Base-by-base conservation (phyloP, 202 grass and related monocot genomes). In the Setaria italica region DNA sequence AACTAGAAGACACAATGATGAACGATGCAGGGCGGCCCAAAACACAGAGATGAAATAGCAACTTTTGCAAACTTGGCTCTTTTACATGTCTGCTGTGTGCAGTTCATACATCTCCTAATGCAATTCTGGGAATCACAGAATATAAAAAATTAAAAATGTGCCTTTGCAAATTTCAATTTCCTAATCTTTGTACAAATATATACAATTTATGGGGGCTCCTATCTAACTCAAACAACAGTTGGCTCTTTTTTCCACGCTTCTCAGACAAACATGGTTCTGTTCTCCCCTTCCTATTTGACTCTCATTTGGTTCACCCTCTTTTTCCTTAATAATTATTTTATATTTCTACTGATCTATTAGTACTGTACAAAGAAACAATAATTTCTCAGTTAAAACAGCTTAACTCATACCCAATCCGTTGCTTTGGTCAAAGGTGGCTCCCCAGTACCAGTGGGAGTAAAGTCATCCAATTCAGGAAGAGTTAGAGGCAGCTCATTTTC, bases 381-480 rank as follows among this genome's bases (percentile, higher is more conserved):
- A 72, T 78, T 43, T 68, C 11, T 37, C 62, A n/a, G 49, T 17
- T 77, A 6, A 78, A 81, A 79, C 53, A 67, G 43, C 29, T 89
- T 4, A 58, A 54, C 14, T 80, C 88, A 70, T 95, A 98, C 96
- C 96, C 96, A 98, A 60, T 94, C 85, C 60, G 76, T 88, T 84
- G 96, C 96, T 91, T 92, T 98, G 20, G 93, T 89, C 84, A 98
- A 90, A 76, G 96, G 96, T 59, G 96, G 96, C 39, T 98, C 91
- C 45, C 96, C 93, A 72, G 96, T 95, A 88, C 93, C 96, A 86
- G 93, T 98, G 0, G 96, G 96, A 81, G 91, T 94, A 85, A 98
- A 98, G 63, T 98, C 96, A 70, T 98, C 93, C 86, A 98, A 69
- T 87, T 95, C 96, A 74, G 96, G 96, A 85, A 98, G 93, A 84